Evolutionary conservation across 495 filamentous ascomycete species (phyloP).

Genomic region (Cryomyces antarcticus): DNA sequence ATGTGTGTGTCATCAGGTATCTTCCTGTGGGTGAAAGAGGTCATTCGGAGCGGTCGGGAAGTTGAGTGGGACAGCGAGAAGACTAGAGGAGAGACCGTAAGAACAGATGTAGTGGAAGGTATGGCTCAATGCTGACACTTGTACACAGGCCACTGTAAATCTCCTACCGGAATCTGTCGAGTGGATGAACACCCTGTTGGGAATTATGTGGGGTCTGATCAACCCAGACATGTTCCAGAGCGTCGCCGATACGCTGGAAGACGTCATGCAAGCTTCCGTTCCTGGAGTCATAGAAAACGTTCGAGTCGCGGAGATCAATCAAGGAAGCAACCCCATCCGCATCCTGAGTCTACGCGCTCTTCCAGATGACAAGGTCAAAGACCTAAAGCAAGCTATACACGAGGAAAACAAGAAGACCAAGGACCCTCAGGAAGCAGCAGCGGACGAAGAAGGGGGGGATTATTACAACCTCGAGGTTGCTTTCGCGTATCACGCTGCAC

Average conservation of each 20-base stretch:
- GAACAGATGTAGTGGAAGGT: slow-evolving; percentile 6
- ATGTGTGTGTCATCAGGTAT: slow-evolving; percentile 51
- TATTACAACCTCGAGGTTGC: slow-evolving; percentile 91
- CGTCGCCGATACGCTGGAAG: slow-evolving; percentile 55
- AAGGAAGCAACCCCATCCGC: slow-evolving; percentile 73
- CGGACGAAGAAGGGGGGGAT: slow-evolving; percentile 77
- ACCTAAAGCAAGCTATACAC: slow-evolving; percentile 59
- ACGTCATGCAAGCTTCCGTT: slow-evolving; percentile 91
- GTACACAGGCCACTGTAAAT: slow-evolving; percentile 47
- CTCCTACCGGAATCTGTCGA: slow-evolving; percentile 82
- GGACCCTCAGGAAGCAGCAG: slow-evolving; percentile 72
- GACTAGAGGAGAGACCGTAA: slow-evolving; percentile 57
- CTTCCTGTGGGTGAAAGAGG: slow-evolving; percentile 74
- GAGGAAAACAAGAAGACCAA: slow-evolving; percentile 59
- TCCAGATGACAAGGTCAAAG: slow-evolving; percentile 58
- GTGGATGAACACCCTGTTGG: slow-evolving; percentile 81
- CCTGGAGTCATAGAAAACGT: slow-evolving; percentile 84
- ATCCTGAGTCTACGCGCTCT: slow-evolving; percentile 80
- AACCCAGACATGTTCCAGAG: slow-evolving; percentile 83
- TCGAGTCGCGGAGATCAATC: slow-evolving; percentile 85
- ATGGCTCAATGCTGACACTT: not conserved
- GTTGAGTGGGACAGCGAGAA: slow-evolving; percentile 81
- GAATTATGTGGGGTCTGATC: slow-evolving; percentile 68
- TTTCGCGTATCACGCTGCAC: slow-evolving; percentile 79
- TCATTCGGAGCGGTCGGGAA: slow-evolving; percentile 59